Percentiles rank a stretch among this genome's conserved stretches.
Evolutionary conservation across 2,329 filamentous ascomycete species (phyloP).

Genomic region (Rutstroemia sp.): DNA sequence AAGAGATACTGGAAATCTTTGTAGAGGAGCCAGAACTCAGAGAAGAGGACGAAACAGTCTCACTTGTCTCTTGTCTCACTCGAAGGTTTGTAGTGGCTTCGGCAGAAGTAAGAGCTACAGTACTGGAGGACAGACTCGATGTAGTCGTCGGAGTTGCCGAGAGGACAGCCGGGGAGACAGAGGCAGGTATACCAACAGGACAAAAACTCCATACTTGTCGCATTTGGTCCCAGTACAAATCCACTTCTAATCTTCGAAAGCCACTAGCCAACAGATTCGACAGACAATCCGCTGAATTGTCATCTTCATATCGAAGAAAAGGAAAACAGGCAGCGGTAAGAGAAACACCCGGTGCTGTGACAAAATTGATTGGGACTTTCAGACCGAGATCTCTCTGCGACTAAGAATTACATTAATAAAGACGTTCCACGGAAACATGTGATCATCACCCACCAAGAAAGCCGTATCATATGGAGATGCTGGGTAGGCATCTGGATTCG

Average conservation of each 20-base stretch:
- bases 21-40: not conserved
- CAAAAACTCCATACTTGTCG: constrained; percentile 51
- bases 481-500: constrained; percentile 30
- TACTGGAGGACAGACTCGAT: constrained; percentile 20
- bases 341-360: constrained; percentile 48
- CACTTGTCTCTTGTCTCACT: not conserved
- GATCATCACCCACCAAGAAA: constrained; percentile 17
- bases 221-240: constrained; percentile 56
- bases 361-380: constrained; percentile 54
- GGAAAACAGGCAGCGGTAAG: constrained; percentile 53
- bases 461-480: constrained; percentile 27
- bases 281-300: constrained; percentile 45
- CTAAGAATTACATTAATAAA: constrained; percentile 25
- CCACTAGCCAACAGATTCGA: constrained; percentile 56
- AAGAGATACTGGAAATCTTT: not conserved
- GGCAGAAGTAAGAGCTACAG: constrained; percentile 1
- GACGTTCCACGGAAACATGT: not conserved
- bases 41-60: too few species aligned
- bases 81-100: not conserved
- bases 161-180: not conserved
- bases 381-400: constrained; percentile 54
- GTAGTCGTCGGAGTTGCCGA: constrained; percentile 12
- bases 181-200: constrained; percentile 36
- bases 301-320: constrained; percentile 43
- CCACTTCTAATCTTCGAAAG: constrained; percentile 49